Percentiles rank a stretch among this genome's conserved stretches.
These are phyloP conservation scores for Colletotrichum siamense DNA, from an alignment of 2,329 filamentous ascomycete genomes.

Conservation along the genomic window DNA sequence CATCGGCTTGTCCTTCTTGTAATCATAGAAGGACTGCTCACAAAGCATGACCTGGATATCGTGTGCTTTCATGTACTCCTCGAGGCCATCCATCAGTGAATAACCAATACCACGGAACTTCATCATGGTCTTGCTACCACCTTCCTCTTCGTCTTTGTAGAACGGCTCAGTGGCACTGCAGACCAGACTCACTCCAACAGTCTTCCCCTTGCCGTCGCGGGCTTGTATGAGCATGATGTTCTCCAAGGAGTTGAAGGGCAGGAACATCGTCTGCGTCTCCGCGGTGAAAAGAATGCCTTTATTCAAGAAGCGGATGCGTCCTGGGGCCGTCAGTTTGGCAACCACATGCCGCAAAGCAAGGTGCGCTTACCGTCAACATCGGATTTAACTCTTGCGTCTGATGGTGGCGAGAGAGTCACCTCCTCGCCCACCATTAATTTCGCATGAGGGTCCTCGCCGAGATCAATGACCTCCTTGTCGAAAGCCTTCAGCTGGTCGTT, in stretches of 20 bases:
- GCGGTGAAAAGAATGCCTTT: background rate
- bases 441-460: background rate
- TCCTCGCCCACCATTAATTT: background rate
- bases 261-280: background rate
- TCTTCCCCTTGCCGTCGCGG: background rate
- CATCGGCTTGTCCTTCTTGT: background rate
- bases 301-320: background rate
- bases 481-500: background rate
- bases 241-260: background rate
- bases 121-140: background rate
- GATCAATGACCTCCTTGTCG: background rate
- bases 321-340: background rate
- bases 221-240: background rate
- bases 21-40: background rate
- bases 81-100: background rate
- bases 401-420: background rate
- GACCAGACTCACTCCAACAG: background rate
- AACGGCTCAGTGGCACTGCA: background rate
- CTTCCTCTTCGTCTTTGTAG: background rate
- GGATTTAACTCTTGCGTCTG: fast-evolving
- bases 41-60: background rate
- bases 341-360: too few species aligned
- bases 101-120: background rate
- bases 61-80: background rate
- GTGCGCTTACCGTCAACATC: background rate